phyloP scores from a whole-genome alignment of 352 stramenopile genomes.

The Elongisporangium prolatum region DNA sequence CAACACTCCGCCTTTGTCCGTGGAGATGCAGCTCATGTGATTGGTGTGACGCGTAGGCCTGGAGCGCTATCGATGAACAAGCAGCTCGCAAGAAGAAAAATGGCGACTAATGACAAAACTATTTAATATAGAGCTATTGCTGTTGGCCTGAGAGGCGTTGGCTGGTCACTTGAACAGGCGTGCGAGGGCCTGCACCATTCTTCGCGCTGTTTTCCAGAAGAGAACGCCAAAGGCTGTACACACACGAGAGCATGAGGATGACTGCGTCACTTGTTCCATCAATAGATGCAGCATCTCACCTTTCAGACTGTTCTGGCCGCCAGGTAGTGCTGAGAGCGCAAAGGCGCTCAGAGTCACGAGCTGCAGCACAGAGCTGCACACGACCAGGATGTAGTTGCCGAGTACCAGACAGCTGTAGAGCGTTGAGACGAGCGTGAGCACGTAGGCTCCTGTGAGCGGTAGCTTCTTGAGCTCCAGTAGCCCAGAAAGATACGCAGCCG shows the following conservation, averaged over 20 bases:
- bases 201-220: conserved; percentile 60
- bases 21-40: background rate
- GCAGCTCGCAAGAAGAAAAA: conserved; percentile 11
- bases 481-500: conserved; percentile 41
- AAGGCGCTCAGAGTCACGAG: conserved; percentile 56
- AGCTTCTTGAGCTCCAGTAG: conserved; percentile 64
- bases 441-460: conserved; percentile 61
- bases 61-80: conserved; percentile 60
- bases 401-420: conserved; percentile 82
- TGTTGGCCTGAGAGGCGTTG: too few species aligned
- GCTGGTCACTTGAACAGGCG: conserved; percentile 40
- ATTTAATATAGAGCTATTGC: background rate
- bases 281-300: conserved; percentile 17
- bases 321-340: conserved; percentile 53
- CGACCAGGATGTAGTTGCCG: conserved; percentile 79
- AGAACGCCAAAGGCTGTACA: conserved; percentile 46
- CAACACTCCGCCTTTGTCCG: conserved; percentile 5
- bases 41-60: conserved; percentile 25
- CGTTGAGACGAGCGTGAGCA: conserved; percentile 63
- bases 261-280: background rate
- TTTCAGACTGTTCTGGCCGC: conserved; percentile 60
- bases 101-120: conserved; percentile 5
- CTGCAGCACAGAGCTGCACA: conserved; percentile 67
- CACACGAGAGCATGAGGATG: conserved; percentile 1
- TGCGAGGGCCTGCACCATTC: conserved; percentile 54